Percentiles rank a stretch among this genome's conserved stretches.
These are phyloP conservation scores for Pisolithus thermaeus DNA, from an alignment of 1,284 basidiomycete genomes.

Conservation along the genomic window DNA sequence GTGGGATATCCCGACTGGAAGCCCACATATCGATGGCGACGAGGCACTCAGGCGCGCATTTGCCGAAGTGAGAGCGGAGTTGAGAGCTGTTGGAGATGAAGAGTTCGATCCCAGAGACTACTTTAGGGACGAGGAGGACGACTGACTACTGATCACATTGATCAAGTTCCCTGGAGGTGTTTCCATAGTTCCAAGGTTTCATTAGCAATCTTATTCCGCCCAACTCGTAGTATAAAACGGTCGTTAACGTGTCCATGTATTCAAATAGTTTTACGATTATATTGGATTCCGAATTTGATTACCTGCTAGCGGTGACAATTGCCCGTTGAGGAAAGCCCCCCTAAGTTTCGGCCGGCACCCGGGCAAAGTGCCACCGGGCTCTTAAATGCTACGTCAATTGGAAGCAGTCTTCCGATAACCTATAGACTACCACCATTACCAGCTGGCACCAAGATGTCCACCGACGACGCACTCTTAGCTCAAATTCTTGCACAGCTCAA, in stretches of 20 bases:
- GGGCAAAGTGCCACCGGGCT: background rate
- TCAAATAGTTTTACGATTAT: background rate
- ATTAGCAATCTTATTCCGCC: background rate
- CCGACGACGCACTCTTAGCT: slow-evolving; percentile 54
- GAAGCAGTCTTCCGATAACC: slow-evolving; percentile 1
- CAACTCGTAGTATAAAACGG: background rate
- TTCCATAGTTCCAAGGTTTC: background rate
- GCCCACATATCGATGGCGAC: background rate
- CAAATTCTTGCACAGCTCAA: slow-evolving; percentile 70
- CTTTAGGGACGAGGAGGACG: slow-evolving; percentile 14
- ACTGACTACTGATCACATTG: slow-evolving; percentile 1
- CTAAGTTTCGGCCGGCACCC: too few relatives aligned
- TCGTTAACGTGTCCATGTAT: background rate
- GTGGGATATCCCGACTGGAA: slow-evolving; percentile 1
- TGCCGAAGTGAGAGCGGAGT: slow-evolving; percentile 17
- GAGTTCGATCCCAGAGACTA: slow-evolving; percentile 13
- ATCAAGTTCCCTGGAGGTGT: background rate
- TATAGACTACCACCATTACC: background rate
- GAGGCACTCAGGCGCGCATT: slow-evolving; percentile 14
- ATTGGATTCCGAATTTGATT: too few relatives aligned
- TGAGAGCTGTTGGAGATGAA: slow-evolving; percentile 1
- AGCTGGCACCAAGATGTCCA: slow-evolving; percentile 34
- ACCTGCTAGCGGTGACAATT: too few relatives aligned
- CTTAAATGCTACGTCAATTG: background rate
- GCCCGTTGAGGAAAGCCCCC: too few relatives aligned